A percentile compares a stretch with the other conserved stretches of the same genome.
Conservation (phyloP, 345 rosid species). For the Eucalyptus victrix region DNA sequence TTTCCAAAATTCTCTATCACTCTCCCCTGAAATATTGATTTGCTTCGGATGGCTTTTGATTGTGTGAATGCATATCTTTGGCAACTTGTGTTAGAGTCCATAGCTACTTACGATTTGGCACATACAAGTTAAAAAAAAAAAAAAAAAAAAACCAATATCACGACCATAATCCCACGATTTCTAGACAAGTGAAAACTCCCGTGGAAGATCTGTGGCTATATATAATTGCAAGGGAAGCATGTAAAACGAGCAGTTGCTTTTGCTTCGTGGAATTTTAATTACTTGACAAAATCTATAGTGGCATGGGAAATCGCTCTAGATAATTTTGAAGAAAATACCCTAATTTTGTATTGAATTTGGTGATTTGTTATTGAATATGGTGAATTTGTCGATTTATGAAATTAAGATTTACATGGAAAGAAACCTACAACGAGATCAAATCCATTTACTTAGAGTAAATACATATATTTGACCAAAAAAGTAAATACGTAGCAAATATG, state of each 20-base stretch:
- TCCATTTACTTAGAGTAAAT: neutral
- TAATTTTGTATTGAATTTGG: neutral
- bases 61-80: slow-evolving; percentile 22
- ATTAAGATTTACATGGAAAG: neutral
- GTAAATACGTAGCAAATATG: neutral
- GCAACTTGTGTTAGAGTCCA: slow-evolving; percentile 23
- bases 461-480: neutral
- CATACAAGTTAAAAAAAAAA: neutral
- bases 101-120: neutral
- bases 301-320: neutral
- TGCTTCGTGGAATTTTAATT: neutral
- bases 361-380: neutral
- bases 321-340: neutral
- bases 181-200: neutral
- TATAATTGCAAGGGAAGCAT: neutral
- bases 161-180: neutral
- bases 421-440: neutral
- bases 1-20: slow-evolving; percentile 56
- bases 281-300: neutral
- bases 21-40: slow-evolving; percentile 64
- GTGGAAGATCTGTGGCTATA: neutral
- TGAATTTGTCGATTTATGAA: neutral
- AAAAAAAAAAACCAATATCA: neutral
- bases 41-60: slow-evolving; percentile 30
- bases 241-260: neutral